phyloP scores from a whole-genome alignment of 306 rosid species.

The Vigna hirtella region DNA sequence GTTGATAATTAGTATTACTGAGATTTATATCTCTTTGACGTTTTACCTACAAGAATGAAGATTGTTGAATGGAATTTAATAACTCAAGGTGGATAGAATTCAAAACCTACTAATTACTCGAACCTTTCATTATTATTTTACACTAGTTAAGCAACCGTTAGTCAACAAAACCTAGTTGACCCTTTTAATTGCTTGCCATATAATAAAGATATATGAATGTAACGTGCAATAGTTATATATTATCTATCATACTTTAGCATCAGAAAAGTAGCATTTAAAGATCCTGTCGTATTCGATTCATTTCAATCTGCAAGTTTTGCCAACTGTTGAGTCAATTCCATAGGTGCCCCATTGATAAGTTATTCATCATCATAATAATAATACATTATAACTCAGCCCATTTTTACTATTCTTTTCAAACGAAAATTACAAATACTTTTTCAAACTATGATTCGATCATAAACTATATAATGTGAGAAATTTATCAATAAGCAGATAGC shows the following conservation, averaged over 20 bases:
- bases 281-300: constrained; percentile 27
- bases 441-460: no score
- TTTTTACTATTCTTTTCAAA: no score
- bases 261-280: constrained; percentile 37
- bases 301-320: constrained; percentile 8
- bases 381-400: background rate
- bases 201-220: background rate
- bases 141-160: constrained; percentile 32
- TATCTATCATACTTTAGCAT: constrained; percentile 21
- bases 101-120: constrained; percentile 39
- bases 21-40: constrained; percentile 25
- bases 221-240: background rate
- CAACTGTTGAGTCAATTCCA: constrained; percentile 17
- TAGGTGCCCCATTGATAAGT: background rate
- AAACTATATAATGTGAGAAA: no score
- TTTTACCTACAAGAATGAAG: constrained; percentile 34
- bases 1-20: background rate
- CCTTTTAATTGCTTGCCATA: background rate
- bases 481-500: no score
- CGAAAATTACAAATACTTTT: no score
- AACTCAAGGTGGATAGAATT: constrained; percentile 7
- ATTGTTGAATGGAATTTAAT: background rate
- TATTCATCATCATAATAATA: background rate
- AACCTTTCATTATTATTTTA: constrained; percentile 41
- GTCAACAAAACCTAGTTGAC: constrained; percentile 30